Evolutionary conservation across 495 filamentous ascomycete species (phyloP).

Genomic region (Pyronema omphalodes): DNA sequence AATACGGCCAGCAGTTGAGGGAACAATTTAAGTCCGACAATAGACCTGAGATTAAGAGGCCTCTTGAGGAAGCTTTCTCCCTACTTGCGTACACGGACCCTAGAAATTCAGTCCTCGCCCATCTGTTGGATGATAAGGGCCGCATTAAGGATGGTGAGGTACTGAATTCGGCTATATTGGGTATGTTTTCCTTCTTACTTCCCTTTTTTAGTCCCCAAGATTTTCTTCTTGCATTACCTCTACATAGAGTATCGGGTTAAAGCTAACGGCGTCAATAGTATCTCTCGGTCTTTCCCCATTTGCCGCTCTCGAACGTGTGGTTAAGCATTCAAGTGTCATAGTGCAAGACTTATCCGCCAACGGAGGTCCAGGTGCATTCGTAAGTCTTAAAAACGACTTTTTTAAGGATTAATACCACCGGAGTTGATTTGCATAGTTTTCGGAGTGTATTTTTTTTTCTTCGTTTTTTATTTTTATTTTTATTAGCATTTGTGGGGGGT

Average conservation of each 20-base stretch:
- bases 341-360: conserved; percentile 65
- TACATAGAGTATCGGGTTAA: neutral
- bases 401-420: conserved; percentile 22
- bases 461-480: too few relatives aligned
- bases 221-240: neutral
- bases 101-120: conserved; percentile 50
- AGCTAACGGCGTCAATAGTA: conserved; percentile 34
- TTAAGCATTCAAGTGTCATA: conserved; percentile 71
- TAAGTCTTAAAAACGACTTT: conserved; percentile 57
- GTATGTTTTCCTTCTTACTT: conserved; percentile 32
- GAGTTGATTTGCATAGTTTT: too few relatives aligned
- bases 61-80: conserved; percentile 71
- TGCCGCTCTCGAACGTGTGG: conserved; percentile 70
- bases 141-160: conserved; percentile 77
- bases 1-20: conserved; percentile 64
- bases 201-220: neutral
- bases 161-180: conserved; percentile 81
- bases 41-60: conserved; percentile 46
- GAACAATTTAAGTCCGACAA: conserved; percentile 56
- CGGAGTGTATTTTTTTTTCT: too few relatives aligned
- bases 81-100: conserved; percentile 77
- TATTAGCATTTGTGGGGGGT: too few relatives aligned
- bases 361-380: conserved; percentile 71
- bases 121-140: conserved; percentile 56
- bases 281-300: conserved; percentile 77